Evolutionary conservation across 2,329 filamentous ascomycete genomes (phyloP).

Genomic region (Penicillium freii): DNA sequence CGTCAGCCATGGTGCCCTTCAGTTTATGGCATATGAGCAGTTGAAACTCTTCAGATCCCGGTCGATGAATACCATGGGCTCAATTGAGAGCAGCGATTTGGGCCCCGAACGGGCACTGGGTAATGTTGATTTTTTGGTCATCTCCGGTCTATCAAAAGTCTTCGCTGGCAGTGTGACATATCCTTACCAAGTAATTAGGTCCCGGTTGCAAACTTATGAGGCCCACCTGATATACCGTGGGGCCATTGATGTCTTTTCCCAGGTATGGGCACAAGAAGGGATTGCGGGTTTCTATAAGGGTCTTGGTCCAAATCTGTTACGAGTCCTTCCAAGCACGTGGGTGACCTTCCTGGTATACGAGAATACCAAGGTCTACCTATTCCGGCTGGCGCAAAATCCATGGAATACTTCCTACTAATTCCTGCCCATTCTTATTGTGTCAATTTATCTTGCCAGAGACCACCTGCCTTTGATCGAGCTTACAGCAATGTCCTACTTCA

Average conservation of each 20-base stretch:
- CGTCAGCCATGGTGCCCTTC: constrained; percentile 87
- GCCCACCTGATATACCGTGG: constrained; percentile 71
- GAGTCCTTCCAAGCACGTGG: constrained; percentile 91
- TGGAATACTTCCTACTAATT: background rate
- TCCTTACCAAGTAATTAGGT: constrained; percentile 89
- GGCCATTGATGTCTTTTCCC: constrained; percentile 67
- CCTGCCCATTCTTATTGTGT: background rate
- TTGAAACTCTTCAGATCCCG: constrained; percentile 61
- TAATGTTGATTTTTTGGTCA: constrained; percentile 73
- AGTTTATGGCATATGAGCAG: constrained; percentile 91
- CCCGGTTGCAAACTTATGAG: constrained; percentile 84
- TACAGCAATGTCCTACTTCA: background rate
- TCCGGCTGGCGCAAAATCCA: constrained; percentile 30
- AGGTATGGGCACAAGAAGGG: constrained; percentile 79
- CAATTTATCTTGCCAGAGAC: background rate
- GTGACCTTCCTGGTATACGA: constrained; percentile 97
- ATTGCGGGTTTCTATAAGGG: constrained; percentile 86
- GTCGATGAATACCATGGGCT: constrained; percentile 22
- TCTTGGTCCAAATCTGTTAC: constrained; percentile 79
- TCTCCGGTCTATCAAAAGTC: constrained; percentile 79
- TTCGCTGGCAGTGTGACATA: constrained; percentile 89
- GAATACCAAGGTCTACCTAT: constrained; percentile 77
- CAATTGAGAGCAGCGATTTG: constrained; percentile 29
- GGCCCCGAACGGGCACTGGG: constrained; percentile 47
- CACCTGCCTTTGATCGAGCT: background rate